Percentiles rank a stretch among this genome's conserved stretches.
These are phyloP conservation scores for Suillus occidentalis DNA, from an alignment of 768 basidiomycete genomes.

Conservation along the genomic window DNA sequence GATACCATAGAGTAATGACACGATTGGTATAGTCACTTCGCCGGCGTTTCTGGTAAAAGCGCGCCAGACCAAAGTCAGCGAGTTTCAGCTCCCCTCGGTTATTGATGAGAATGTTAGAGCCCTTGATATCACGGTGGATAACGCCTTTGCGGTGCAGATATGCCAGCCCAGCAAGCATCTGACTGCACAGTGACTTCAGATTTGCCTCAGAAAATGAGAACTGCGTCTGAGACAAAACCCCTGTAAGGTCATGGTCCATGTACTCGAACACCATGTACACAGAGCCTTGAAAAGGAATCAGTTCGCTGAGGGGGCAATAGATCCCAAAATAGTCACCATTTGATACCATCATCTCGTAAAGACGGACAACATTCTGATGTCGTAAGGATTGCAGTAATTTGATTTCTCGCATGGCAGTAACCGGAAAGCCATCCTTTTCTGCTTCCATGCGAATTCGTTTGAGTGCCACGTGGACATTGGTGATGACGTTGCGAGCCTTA, in stretches of 20 bases:
- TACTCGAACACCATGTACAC: conserved; percentile 99
- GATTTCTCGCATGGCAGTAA: conserved; percentile 98
- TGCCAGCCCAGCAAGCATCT: conserved; percentile 93
- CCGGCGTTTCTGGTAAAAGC: conserved; percentile 91
- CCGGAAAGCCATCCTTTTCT: conserved; percentile 96
- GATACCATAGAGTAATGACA: conserved; percentile 98
- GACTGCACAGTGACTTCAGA: conserved; percentile 91
- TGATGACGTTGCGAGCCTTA: conserved; percentile 85
- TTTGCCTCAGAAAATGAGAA: conserved; percentile 84
- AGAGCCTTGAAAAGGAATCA: conserved; percentile 55
- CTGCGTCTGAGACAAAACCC: conserved; percentile 87
- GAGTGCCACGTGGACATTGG: conserved; percentile 79
- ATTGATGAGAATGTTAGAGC: conserved; percentile 95
- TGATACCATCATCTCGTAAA: conserved; percentile 99
- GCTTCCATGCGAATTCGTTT: conserved; percentile 98
- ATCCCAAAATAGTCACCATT: conserved; percentile 58
- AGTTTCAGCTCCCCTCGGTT: conserved; percentile 92
- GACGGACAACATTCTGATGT: conserved; percentile 84
- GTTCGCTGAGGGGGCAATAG: background rate
- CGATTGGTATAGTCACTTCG: conserved; percentile 97
- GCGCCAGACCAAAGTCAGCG: conserved; percentile 94
- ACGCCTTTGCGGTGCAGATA: conserved; percentile 96
- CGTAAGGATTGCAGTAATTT: conserved; percentile 90
- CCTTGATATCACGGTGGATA: conserved; percentile 98
- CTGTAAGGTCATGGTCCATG: conserved; percentile 98